Base-by-base conservation (phyloP, 345 rosid species). In the Syzygium aromaticum region DNA sequence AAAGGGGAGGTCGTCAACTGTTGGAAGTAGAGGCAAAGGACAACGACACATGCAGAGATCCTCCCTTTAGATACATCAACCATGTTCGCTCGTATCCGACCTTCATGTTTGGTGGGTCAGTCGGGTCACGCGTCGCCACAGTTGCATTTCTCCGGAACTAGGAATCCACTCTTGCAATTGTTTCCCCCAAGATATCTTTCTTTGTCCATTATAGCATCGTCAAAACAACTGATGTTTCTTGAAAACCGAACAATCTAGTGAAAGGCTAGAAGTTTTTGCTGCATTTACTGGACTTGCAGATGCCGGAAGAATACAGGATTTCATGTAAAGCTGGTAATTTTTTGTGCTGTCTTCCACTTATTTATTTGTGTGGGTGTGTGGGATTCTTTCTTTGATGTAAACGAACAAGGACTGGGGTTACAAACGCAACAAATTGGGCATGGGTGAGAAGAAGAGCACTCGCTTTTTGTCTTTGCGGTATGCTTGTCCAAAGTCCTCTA, bases 91-190 rank as follows among this genome's bases (percentile, higher is more conserved):
- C 97, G 6, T 95, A 95, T 90, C 99, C 99, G 0, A 95, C 98
- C 21, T 96, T 95, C 92, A 94, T 91, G 94, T 95, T 96, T 86
- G 98, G 98, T 57, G 99, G 99, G 43, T 88, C 93, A 6, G 94
- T 93, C 12, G 99, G 99, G 88, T 95, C 99, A 5, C 98, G 98
- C 80, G 99, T 96, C 77, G 96, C 99, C 51, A 98, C 98, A 1
- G 99, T 95, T 84, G 99, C 99, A 11, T 95, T 98, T 88, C 92
- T 93, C 61, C 93, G 96, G 87, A 92, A 89, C 89, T 96, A 86
- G 85, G 38, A 38, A 67, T 43, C 27, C 54, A 25, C 46, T 46
- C 28, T 28, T 28, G 33, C 27, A 67, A 61, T 40, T n/a, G 54
- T 46, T 84, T 84, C 7, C 43, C 23, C 13, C 59, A 52, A 30